Percentiles rank a stretch among this genome's conserved stretches.
These are phyloP conservation scores for Malania oleifera DNA, from an alignment of 164 flowering plant genomes.

Conservation along the genomic window DNA sequence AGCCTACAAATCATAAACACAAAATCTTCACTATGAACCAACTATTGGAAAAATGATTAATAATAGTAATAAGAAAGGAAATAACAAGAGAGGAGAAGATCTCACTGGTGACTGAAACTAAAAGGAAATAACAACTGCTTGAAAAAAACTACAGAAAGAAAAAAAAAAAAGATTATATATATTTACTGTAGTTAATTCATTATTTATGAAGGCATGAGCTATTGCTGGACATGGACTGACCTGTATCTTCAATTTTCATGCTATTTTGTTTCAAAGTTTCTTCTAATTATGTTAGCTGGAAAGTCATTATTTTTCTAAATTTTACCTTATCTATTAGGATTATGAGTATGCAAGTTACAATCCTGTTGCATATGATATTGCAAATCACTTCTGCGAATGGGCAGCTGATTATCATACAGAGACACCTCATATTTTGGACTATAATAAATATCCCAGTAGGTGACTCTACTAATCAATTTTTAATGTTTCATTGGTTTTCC, in stretches of 20 bases:
- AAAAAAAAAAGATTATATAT: too few relatives aligned
- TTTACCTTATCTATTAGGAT: slow-evolving; percentile 20
- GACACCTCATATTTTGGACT: slow-evolving; percentile 39
- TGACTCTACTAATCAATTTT: background rate
- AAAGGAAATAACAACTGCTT: too few relatives aligned
- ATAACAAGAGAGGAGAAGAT: too few relatives aligned
- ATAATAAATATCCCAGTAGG: slow-evolving; percentile 35
- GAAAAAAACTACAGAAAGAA: too few relatives aligned
- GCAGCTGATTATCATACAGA: slow-evolving; percentile 45
- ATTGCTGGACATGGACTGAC: background rate
- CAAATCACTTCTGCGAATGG: slow-evolving; percentile 51
- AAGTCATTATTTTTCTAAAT: background rate
- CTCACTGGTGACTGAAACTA: too few relatives aligned
- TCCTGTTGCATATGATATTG: slow-evolving; percentile 39
- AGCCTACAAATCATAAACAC: too few relatives aligned
- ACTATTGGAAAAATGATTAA: too few relatives aligned
- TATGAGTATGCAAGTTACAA: slow-evolving; percentile 42
- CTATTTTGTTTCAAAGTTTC: background rate
- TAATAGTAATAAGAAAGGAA: too few relatives aligned
- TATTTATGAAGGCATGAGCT: background rate
- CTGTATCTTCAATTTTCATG: background rate
- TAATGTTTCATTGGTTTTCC: background rate
- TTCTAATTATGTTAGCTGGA: too few relatives aligned
- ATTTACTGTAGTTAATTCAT: background rate
- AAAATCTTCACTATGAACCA: too few relatives aligned